These are phyloP conservation scores for Hyphodiscus hymeniophilus DNA, from an alignment of 495 filamentous ascomycete species.

Conservation along the genomic window DNA sequence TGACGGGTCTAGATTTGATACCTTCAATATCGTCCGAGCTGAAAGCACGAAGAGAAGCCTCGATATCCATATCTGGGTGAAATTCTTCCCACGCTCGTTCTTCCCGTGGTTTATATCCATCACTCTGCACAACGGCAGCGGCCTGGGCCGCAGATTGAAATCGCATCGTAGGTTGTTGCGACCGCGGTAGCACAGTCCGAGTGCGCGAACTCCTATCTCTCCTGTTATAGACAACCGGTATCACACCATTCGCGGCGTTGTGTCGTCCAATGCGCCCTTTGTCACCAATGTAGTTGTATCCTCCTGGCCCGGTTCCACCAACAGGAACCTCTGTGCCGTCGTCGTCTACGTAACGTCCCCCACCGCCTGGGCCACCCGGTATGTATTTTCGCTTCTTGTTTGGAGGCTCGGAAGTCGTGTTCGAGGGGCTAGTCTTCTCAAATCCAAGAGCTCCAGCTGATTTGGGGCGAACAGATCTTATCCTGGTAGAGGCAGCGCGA, in stretches of 20 bases:
- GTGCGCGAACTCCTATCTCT: constrained; percentile 41
- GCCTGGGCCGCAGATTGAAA: constrained; percentile 80
- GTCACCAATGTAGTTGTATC: constrained; percentile 35
- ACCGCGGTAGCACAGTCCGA: constrained; percentile 29
- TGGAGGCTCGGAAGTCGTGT: constrained; percentile 42
- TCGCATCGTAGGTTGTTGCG: constrained; percentile 30
- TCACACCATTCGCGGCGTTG: constrained; percentile 29
- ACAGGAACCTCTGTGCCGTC: constrained; percentile 46
- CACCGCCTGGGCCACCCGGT: constrained; percentile 73
- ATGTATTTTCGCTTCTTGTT: constrained; percentile 52
- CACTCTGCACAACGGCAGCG: constrained; percentile 76
- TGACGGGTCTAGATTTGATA: constrained; percentile 36
- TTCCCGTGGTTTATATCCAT: constrained; percentile 94
- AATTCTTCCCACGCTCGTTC: constrained; percentile 97
- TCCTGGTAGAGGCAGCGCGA: constrained; percentile 17
- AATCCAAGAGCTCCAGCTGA: constrained; percentile 8
- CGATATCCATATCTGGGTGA: constrained; percentile 87
- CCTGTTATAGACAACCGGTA: constrained; percentile 34
- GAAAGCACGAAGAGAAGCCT: constrained; percentile 67
- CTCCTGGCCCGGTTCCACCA: constrained; percentile 36
- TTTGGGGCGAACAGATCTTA: constrained; percentile 11
- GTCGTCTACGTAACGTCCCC: constrained; percentile 65
- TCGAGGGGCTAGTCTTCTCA: constrained; percentile 24
- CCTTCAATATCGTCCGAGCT: constrained; percentile 80
- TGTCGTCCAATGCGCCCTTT: constrained; percentile 33